Evolutionary conservation across 371 early-diverging fungal species (phyloP).

Genomic region (Conidiobolus incongruus): DNA sequence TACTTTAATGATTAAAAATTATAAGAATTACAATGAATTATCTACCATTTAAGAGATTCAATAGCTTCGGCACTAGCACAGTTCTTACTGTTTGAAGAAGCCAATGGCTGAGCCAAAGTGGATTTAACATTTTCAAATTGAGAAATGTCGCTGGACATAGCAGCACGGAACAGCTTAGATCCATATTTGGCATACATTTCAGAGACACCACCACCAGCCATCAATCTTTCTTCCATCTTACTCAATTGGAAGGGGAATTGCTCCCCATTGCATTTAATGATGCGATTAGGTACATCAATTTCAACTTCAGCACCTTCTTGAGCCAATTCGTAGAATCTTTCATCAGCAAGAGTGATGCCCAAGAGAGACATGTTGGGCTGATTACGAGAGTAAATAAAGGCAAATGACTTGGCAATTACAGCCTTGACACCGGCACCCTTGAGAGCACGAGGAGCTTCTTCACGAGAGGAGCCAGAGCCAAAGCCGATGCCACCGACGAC

Average conservation of each 20-base stretch:
- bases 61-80: no score
- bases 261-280: conserved; percentile 19
- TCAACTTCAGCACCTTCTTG: conserved; percentile 33
- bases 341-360: conserved; percentile 37
- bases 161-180: conserved; percentile 37
- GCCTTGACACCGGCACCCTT: conserved; percentile 40
- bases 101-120: no score
- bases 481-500: conserved; percentile 45
- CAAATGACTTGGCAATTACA: conserved; percentile 49
- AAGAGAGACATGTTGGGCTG: conserved; percentile 55
- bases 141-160: no score
- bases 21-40: no score
- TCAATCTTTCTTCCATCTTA: conserved; percentile 43
- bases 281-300: conserved; percentile 35
- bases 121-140: no score
- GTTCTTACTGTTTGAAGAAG: no score
- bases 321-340: conserved; percentile 38
- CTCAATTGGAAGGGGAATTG: conserved; percentile 27
- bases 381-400: conserved; percentile 31
- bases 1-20: no score
- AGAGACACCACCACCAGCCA: conserved; percentile 52
- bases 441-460: conserved; percentile 52
- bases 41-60: no score
- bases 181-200: conserved; percentile 51
- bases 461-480: conserved; percentile 47